These are phyloP conservation scores for Parastagonospora avenae DNA, from an alignment of 2,329 filamentous ascomycete species.

Conservation along the genomic window DNA sequence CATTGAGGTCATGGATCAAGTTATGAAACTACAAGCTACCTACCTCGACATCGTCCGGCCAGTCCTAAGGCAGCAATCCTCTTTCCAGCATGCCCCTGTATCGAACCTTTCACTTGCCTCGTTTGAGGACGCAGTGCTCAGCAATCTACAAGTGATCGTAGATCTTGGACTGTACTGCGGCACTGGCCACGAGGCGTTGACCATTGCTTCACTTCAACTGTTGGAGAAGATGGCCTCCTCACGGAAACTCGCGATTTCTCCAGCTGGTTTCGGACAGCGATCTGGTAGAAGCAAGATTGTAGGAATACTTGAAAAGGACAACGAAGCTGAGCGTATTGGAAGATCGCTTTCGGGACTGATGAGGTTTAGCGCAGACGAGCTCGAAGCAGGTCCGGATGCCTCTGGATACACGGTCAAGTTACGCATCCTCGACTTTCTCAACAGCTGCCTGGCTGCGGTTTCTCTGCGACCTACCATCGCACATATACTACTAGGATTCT, in stretches of 20 bases:
- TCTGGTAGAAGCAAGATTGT: conserved; percentile 81
- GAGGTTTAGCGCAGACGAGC: conserved; percentile 68
- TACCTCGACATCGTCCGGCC: conserved; percentile 89
- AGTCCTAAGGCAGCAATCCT: conserved; percentile 70
- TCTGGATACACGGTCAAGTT: conserved; percentile 81
- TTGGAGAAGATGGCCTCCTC: conserved; percentile 87
- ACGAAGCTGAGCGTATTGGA: conserved; percentile 79
- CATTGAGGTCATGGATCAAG: conserved; percentile 82
- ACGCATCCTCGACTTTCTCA: conserved; percentile 83
- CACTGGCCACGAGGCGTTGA: conserved; percentile 79
- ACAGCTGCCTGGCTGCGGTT: conserved; percentile 75
- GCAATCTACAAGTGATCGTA: conserved; percentile 77
- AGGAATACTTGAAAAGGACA: conserved; percentile 81
- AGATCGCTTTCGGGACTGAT: conserved; percentile 74
- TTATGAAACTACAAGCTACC: conserved; percentile 86
- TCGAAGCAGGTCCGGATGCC: conserved; percentile 71
- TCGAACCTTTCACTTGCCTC: conserved; percentile 79
- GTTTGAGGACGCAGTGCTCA: conserved; percentile 89
- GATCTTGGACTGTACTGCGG: conserved; percentile 87
- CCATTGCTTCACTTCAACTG: conserved; percentile 78
- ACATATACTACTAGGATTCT: conserved; percentile 87
- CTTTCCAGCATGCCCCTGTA: conserved; percentile 64
- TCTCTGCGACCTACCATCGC: conserved; percentile 83
- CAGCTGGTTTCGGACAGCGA: conserved; percentile 65
- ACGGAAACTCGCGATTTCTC: conserved; percentile 74